Percentiles rank a stretch among this genome's conserved stretches.
phyloP scores from a whole-genome alignment of 2,329 filamentous ascomycete genomes.

The Beauveria sp. region DNA sequence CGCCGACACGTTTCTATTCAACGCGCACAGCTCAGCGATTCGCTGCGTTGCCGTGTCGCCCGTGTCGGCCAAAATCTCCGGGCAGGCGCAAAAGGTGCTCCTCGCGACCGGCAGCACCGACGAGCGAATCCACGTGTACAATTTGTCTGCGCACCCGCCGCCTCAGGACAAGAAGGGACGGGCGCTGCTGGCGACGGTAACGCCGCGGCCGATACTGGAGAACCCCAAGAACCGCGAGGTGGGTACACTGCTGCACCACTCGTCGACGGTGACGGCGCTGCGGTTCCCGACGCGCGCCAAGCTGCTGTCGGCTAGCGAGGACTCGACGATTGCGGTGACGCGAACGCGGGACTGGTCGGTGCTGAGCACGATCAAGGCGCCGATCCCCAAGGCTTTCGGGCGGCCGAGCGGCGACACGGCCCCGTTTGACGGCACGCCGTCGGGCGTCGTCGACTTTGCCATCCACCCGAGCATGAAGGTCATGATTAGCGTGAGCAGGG shows the following conservation, averaged over 20 bases:
- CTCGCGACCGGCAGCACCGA: constrained; percentile 89
- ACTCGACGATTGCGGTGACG: constrained; percentile 84
- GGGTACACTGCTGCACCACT: constrained; percentile 79
- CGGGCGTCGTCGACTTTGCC: constrained; percentile 91
- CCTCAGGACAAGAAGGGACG: constrained; percentile 39
- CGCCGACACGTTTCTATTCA: constrained; percentile 90
- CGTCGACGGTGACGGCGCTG: constrained; percentile 70
- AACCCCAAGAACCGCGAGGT: constrained; percentile 84
- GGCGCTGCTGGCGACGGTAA: constrained; percentile 57
- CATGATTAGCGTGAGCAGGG: constrained; percentile 86
- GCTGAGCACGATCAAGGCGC: constrained; percentile 81
- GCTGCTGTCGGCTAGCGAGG: constrained; percentile 79
- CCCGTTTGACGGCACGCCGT: constrained; percentile 67
- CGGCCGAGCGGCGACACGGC: constrained; percentile 87
- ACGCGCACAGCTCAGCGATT: constrained; percentile 84
- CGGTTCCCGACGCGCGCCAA: constrained; percentile 81
- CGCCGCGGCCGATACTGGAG: constrained; percentile 68
- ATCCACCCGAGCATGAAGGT: constrained; percentile 95
- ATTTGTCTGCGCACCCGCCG: constrained; percentile 64
- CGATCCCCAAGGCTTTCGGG: constrained; percentile 70
- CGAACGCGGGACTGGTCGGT: constrained; percentile 84
- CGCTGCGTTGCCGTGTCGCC: constrained; percentile 82
- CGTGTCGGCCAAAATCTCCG: constrained; percentile 52
- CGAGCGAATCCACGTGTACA: constrained; percentile 92
- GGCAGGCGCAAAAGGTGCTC: constrained; percentile 71